Percentiles rank a stretch among this genome's conserved stretches.
Conservation (phyloP, 345 rosid genomes). For the Dipteronia dyeriana region DNA sequence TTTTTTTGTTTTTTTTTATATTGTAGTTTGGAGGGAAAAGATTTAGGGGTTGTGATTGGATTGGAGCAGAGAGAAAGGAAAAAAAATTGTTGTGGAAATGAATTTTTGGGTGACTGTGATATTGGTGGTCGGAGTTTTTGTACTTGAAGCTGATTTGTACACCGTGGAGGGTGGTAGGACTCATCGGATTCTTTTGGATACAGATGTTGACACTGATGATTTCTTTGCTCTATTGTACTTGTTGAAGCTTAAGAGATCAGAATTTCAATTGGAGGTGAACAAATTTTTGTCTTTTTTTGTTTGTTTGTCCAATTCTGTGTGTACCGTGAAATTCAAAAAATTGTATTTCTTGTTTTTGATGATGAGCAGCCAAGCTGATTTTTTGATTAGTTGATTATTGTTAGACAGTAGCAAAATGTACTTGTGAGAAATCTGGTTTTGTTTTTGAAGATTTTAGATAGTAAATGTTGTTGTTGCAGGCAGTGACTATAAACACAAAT, state of each 20-base stretch:
- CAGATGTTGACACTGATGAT: slow-evolving; percentile 91
- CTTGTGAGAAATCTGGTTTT: slow-evolving; percentile 3
- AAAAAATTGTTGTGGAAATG: slow-evolving; percentile 32
- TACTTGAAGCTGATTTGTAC: slow-evolving; percentile 21
- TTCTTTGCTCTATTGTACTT: slow-evolving; percentile 80
- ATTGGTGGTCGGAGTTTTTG: slow-evolving; percentile 23
- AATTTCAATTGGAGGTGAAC: slow-evolving; percentile 72
- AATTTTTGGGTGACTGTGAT: slow-evolving; percentile 21
- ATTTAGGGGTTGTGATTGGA: slow-evolving; percentile 20
- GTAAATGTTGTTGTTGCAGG: slow-evolving; percentile 41
- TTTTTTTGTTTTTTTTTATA: too few relatives aligned
- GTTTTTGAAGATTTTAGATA: neutral
- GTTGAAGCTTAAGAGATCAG: slow-evolving; percentile 78
- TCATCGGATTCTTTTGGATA: slow-evolving; percentile 74
- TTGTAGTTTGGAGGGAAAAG: neutral
- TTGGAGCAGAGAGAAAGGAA: slow-evolving; percentile 13
- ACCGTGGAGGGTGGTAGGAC: slow-evolving; percentile 30
- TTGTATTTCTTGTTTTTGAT: neutral
- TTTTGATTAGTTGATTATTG: neutral
- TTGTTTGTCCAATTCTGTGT: neutral
- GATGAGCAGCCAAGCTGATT: neutral
- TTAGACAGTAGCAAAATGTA: neutral
- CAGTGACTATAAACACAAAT: slow-evolving; percentile 65
- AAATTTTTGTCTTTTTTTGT: neutral
- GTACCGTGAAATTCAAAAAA: neutral